Conservation (phyloP, 1,284 basidiomycete species). For the Melanopsichium pennsylvanicum region DNA sequence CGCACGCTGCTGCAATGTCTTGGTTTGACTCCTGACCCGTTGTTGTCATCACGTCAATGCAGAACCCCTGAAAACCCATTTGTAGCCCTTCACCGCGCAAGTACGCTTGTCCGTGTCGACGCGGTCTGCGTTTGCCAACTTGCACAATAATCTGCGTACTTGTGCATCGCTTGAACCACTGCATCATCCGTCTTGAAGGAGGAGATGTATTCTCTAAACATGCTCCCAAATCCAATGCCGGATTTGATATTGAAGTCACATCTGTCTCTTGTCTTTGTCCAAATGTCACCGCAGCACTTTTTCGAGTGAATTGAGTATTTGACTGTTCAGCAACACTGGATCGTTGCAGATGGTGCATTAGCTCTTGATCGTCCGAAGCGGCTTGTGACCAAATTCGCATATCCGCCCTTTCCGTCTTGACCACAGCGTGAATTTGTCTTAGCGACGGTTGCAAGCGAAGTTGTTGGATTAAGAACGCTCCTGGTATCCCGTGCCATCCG, state of each 20-base stretch:
- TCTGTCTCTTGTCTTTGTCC: no score
- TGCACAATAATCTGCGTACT: conserved; percentile 34
- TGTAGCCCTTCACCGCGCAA: conserved; percentile 34
- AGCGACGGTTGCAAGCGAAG: conserved; percentile 26
- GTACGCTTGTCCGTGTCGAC: conserved; percentile 8
- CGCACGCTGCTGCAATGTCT: not conserved
- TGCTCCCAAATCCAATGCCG: not conserved
- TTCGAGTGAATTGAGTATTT: no score
- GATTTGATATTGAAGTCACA: not conserved
- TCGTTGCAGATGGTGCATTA: no score
- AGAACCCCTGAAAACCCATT: conserved; percentile 34
- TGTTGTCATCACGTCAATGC: conserved; percentile 11
- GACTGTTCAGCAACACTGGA: no score
- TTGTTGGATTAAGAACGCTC: conserved; percentile 31
- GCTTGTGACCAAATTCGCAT: conserved; percentile 33
- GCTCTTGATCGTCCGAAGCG: conserved; percentile 13
- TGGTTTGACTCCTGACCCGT: not conserved
- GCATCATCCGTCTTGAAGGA: no score
- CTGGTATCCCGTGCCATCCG: conserved; percentile 40
- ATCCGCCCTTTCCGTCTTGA: conserved; percentile 45
- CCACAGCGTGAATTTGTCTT: conserved; percentile 12
- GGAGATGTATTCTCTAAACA: no score
- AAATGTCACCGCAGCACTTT: no score
- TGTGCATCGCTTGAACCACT: conserved; percentile 6
- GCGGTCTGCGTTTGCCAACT: conserved; percentile 17